phyloP scores from a whole-genome alignment of 441 rosid species.

The Lepidium campestre region DNA sequence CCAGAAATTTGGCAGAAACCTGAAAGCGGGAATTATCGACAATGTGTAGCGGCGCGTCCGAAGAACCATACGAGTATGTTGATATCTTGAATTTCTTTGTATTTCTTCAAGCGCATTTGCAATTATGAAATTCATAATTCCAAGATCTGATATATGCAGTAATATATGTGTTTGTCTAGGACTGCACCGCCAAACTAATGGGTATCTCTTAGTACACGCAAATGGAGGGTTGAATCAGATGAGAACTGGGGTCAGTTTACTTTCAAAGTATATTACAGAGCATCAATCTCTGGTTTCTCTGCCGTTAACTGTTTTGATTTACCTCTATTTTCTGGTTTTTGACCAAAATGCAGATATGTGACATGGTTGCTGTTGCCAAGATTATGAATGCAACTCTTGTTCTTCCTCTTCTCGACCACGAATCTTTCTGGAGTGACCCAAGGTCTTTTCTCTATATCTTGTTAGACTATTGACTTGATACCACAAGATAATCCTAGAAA shows the following conservation, averaged over 20 bases:
- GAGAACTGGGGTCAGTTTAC: slow-evolving; percentile 81
- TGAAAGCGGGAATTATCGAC: slow-evolving; percentile 46
- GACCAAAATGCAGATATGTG: slow-evolving; percentile 62
- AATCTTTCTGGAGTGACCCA: slow-evolving; percentile 94
- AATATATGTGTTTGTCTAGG: slow-evolving; percentile 35
- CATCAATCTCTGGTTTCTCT: background rate
- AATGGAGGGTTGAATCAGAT: slow-evolving; percentile 98
- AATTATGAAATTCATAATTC: background rate
- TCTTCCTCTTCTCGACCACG: slow-evolving; percentile 87
- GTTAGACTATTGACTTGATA: background rate
- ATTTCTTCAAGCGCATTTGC: background rate
- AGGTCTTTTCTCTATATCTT: slow-evolving; percentile 44
- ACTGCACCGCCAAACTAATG: slow-evolving; percentile 45
- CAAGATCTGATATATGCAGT: slow-evolving; percentile 2
- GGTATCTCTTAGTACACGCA: slow-evolving; percentile 82
- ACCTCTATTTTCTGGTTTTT: slow-evolving; percentile 1
- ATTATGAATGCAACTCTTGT: slow-evolving; percentile 94
- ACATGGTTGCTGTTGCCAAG: slow-evolving; percentile 94
- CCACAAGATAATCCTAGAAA: background rate
- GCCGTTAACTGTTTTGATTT: background rate
- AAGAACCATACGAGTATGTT: slow-evolving; percentile 50
- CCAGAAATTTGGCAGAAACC: slow-evolving; percentile 95
- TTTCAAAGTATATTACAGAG: background rate
- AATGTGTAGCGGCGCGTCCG: slow-evolving; percentile 59
- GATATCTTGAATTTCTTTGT: background rate